Base-by-base conservation (phyloP, 345 rosid genomes). In the Ailanthus altissimus region DNA sequence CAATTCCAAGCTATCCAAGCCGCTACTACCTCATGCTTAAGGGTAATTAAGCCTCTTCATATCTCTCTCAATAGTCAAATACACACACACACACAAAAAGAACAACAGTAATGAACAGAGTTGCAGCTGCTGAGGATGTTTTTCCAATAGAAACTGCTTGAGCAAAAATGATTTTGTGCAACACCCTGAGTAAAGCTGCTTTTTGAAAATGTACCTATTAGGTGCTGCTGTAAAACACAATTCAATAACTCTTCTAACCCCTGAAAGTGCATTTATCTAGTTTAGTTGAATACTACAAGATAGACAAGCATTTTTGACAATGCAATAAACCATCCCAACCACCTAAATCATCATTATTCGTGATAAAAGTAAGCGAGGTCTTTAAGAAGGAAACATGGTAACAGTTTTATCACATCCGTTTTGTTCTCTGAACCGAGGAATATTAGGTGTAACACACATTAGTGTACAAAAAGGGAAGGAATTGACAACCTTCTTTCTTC, bases 401-500 rank as follows among this genome's bases (percentile, higher is more conserved):
- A 12, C 12, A 62, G 70, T n/a, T 36, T 0, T 21, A 45, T 40
- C 70, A 63, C 61, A 64, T 53, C 56, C 64, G 14, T 75, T 53
- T 64, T 23, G 51, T n/a, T 53, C 62, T 54, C 38, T 3, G 61
- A 61, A 51, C 59, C 0, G 57, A 45, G 23, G 40, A 67, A 76
- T 43, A 68, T 42, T 67, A 68, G 25, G 66, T 8, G 25, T 43
- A 75, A 80, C 77, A 67, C 79, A 79, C 61, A 46, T 64, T 68
- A 78, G 81, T 78, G 85, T 73, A 81, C 82, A 87, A 67, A 67
- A 65, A 67, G 80, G 56, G 53, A 65, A 62, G 78, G 77, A 43
- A 62, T 50, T 68, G 71, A 59, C 45, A 12, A 70, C 77, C 87
- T 76, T 80, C 80, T 28, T 72, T 40, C 82, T 80, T 79, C 60